phyloP scores from a whole-genome alignment of 2,329 filamentous ascomycete species.

The Penicillium glabrum region DNA sequence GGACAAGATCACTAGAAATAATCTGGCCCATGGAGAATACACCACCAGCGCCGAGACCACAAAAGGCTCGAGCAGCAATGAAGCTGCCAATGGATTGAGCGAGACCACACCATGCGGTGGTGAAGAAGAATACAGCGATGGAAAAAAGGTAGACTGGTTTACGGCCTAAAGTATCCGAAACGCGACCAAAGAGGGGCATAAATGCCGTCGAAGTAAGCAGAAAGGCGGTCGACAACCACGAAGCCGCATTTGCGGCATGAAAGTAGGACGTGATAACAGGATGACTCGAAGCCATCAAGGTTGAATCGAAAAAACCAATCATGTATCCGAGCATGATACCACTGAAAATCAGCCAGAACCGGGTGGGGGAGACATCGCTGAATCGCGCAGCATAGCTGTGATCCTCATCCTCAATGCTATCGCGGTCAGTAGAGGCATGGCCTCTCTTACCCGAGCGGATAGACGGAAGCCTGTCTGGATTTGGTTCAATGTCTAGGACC shows the following conservation, averaged over 20 bases:
- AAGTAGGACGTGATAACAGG: slow-evolving; percentile 82
- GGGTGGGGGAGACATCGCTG: slow-evolving; percentile 38
- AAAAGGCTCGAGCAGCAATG: slow-evolving; percentile 68
- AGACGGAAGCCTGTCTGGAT: slow-evolving; percentile 24
- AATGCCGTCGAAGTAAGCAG: slow-evolving; percentile 74
- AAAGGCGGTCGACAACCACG: slow-evolving; percentile 80
- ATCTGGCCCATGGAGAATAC: slow-evolving; percentile 67
- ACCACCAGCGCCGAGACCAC: slow-evolving; percentile 72
- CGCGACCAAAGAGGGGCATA: slow-evolving; percentile 70
- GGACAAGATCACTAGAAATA: slow-evolving; percentile 66
- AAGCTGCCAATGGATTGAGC: slow-evolving; percentile 70
- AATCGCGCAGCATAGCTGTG: slow-evolving; percentile 33
- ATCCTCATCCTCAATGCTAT: slow-evolving; percentile 6
- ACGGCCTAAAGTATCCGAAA: slow-evolving; percentile 72
- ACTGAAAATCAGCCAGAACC: slow-evolving; percentile 64
- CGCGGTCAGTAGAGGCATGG: slow-evolving; percentile 8
- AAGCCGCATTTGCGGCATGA: slow-evolving; percentile 72
- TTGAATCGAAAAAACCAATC: slow-evolving; percentile 67
- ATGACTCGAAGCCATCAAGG: slow-evolving; percentile 78
- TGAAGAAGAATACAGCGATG: slow-evolving; percentile 61
- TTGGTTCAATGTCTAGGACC: slow-evolving; percentile 27
- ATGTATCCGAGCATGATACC: slow-evolving; percentile 61
- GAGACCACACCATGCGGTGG: slow-evolving; percentile 69
- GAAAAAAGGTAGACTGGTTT: slow-evolving; percentile 66
- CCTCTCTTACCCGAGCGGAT: slow-evolving; percentile 7